Evolutionary conservation across 176 grass and related monocot species (phyloP), one percentile per base, ranked within the genome.

Genomic region (Paspalum notatum): DNA sequence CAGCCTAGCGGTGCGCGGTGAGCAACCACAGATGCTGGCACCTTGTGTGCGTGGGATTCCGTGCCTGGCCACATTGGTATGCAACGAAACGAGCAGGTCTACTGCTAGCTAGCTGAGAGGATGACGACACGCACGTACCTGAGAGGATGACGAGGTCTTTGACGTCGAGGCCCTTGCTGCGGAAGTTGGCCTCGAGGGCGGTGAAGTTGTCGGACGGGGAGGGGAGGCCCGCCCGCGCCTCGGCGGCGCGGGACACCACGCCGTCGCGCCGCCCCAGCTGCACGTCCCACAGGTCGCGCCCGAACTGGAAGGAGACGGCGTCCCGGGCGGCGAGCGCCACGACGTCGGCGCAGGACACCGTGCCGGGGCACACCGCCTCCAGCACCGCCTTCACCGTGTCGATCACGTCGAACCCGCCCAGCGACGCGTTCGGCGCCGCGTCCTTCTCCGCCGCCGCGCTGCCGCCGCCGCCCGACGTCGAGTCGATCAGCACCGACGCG

Each of bases 381-480:
- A 97, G 75, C 80, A 79, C 91, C 12, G 84, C 74, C 89, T 97
- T 97, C 15, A 56, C 89, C 3, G 75, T 62, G 77, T 97, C 94
- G 18, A 93, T 78, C 56, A 97, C 89, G n/a, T 93, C 94, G 68
- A 80, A 93, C 9, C 94, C 94, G 68, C 69, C 67, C 52, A 93
- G 74, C 21, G 91, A 87, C 27, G 17, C 1, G 86, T 97, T 91
- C 7, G 91, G 83, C 24, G 12, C 60, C 5, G 91, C 87, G 81
- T 93, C 94, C 80, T 93, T 97, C 78, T 97, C 94, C 20, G 94
- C 94, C 20, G 94, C 94, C 67, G 82, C 66, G 52, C 26, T 83
- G 9, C 40, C n/a, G n/a, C n/a, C n/a, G n/a, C 74, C 11, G 46
- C 7, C 7, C 16, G 73, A n/a, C n/a, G n/a, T 87, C 12, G 94